phyloP scores from a whole-genome alignment of 192 early-diverging fungal species.

The Rhizophagus clarus region DNA sequence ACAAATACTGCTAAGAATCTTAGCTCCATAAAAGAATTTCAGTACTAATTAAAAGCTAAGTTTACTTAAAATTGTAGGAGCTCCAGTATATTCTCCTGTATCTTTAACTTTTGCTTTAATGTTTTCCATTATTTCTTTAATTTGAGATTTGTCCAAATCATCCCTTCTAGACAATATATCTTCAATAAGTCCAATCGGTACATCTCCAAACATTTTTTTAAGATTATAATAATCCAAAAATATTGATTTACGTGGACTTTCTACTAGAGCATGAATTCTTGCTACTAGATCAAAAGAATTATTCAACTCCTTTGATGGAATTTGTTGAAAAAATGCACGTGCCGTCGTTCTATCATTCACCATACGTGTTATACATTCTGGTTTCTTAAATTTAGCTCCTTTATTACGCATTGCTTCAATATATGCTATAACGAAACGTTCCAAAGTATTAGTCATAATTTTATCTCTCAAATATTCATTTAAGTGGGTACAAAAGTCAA shows the following conservation, averaged over 20 bases:
- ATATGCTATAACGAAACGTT: constrained; percentile 81
- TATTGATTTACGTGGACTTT: constrained; percentile 77
- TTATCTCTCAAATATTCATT: constrained; percentile 88
- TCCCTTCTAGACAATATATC: constrained; percentile 85
- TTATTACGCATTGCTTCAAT: constrained; percentile 86
- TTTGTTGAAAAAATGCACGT: constrained; percentile 79
- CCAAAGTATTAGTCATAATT: constrained; percentile 84
- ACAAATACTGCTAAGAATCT: too few species aligned
- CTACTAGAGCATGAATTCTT: constrained; percentile 78
- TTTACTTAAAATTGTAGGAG: constrained; percentile 60
- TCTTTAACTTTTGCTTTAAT: constrained; percentile 70
- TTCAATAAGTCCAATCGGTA: constrained; percentile 91
- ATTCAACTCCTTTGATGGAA: constrained; percentile 69
- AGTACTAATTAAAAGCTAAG: constrained; percentile 38
- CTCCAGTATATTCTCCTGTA: constrained; percentile 45
- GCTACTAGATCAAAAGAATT: constrained; percentile 83
- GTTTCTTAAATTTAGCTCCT: constrained; percentile 72
- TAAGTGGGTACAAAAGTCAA: constrained; percentile 85
- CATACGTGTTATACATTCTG: constrained; percentile 68
- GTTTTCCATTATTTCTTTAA: constrained; percentile 88
- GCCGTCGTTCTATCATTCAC: constrained; percentile 70
- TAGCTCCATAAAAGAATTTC: too few species aligned
- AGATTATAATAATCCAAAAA: constrained; percentile 92
- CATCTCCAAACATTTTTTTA: constrained; percentile 89
- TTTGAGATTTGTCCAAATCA: constrained; percentile 83